Percentiles rank a stretch among this genome's conserved stretches.
Conservation (phyloP, 768 basidiomycete genomes). For the Auricularia heimuer region DNA sequence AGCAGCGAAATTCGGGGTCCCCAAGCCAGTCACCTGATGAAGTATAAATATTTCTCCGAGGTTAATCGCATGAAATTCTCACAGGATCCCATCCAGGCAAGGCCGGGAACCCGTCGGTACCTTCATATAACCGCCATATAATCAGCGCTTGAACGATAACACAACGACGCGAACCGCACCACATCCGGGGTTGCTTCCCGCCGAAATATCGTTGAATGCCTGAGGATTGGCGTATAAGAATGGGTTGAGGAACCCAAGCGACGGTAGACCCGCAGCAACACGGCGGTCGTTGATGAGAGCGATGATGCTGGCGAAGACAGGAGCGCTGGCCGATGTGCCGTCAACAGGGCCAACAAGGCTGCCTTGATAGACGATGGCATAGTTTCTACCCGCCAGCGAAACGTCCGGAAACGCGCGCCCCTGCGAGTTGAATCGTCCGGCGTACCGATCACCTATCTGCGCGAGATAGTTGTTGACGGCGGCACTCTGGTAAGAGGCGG, state of each 20-base stretch:
- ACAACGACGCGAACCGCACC: too few relatives aligned
- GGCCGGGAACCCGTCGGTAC: too few relatives aligned
- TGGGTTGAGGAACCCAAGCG: slow-evolving; percentile 9
- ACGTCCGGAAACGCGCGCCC: slow-evolving; percentile 10
- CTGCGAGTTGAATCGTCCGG: not conserved
- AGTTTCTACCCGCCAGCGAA: slow-evolving; percentile 11
- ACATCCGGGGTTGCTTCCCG: not conserved
- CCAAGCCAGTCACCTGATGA: slow-evolving; percentile 11
- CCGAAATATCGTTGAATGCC: slow-evolving; percentile 7
- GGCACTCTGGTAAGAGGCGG: slow-evolving; percentile 28
- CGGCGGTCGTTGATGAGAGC: slow-evolving; percentile 11
- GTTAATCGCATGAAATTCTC: too few relatives aligned
- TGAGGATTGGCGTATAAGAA: slow-evolving; percentile 3
- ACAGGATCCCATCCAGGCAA: too few relatives aligned
- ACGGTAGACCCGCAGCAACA: slow-evolving; percentile 3
- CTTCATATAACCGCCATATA: too few relatives aligned
- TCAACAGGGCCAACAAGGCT: not conserved
- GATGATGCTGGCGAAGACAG: slow-evolving; percentile 4
- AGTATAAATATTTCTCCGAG: too few relatives aligned
- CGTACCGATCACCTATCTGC: slow-evolving; percentile 16
- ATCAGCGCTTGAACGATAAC: too few relatives aligned
- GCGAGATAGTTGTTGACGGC: slow-evolving; percentile 29
- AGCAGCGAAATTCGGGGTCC: slow-evolving; percentile 11
- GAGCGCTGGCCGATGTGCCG: slow-evolving; percentile 9
- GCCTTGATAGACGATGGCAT: slow-evolving; percentile 3